phyloP scores from a whole-genome alignment of 768 basidiomycete genomes.

The Suillus alpinus region DNA sequence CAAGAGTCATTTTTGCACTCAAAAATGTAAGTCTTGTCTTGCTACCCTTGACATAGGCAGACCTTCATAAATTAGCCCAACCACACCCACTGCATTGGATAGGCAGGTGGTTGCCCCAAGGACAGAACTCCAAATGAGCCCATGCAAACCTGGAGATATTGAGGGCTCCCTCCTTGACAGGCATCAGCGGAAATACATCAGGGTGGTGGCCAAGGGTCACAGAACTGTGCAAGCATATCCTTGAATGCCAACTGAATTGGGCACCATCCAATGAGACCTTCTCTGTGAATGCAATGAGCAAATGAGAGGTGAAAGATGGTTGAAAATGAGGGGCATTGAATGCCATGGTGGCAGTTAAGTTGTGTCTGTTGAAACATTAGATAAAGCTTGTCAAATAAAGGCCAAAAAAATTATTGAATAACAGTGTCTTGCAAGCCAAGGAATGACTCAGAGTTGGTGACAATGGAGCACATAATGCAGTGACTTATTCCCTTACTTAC shows the following conservation, averaged over 20 bases:
- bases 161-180: not conserved
- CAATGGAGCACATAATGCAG: too few relatives aligned
- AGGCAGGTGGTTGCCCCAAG: not conserved
- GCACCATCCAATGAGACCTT: not conserved
- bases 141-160: not conserved
- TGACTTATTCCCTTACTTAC: too few relatives aligned
- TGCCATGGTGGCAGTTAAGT: not conserved
- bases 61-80: not conserved
- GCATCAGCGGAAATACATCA: not conserved
- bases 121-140: not conserved
- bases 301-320: not conserved
- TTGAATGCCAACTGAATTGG: not conserved
- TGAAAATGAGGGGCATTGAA: not conserved
- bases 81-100: slow-evolving; percentile 2
- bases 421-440: not conserved
- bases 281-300: not conserved
- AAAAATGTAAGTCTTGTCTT: not conserved
- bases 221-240: not conserved
- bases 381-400: not conserved
- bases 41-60: not conserved
- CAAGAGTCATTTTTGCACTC: not conserved
- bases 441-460: not conserved
- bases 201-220: not conserved
- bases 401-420: not conserved
- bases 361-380: not conserved